A percentile compares a stretch with the other conserved stretches of the same genome.
Evolutionary conservation across 2,329 filamentous ascomycete species (phyloP).

Genomic region (Fusarium tricinctum): DNA sequence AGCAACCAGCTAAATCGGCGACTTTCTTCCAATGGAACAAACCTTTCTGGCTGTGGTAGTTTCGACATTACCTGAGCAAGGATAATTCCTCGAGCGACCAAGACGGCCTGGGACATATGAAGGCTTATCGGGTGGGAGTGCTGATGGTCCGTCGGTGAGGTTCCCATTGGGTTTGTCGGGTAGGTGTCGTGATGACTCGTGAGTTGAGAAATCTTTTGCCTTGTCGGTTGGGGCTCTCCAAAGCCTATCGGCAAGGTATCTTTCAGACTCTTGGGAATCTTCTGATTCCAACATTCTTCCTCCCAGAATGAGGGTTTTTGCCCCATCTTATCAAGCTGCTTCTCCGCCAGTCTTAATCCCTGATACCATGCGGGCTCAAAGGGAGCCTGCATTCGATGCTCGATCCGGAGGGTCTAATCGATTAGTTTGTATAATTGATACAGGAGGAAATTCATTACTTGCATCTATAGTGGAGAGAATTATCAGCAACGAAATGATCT

Average conservation of each 20-base stretch:
- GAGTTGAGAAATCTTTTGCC: neutral
- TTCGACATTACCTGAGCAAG: slow-evolving; percentile 9
- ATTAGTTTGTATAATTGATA: slow-evolving; percentile 2
- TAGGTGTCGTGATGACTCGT: neutral
- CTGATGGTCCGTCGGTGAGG: neutral
- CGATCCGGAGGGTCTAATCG: slow-evolving; percentile 12
- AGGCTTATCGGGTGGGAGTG: slow-evolving; percentile 7
- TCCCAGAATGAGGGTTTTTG: slow-evolving; percentile 5
- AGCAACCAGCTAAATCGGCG: slow-evolving; percentile 12
- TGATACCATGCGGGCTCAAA: slow-evolving; percentile 10
- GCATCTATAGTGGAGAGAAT: slow-evolving; percentile 12
- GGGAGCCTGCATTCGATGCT: slow-evolving; percentile 1
- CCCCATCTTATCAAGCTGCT: slow-evolving; percentile 5
- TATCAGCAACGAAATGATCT: slow-evolving; percentile 8
- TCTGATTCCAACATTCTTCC: slow-evolving; percentile 10
- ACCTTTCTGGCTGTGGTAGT: slow-evolving; percentile 9
- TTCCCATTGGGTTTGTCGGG: neutral
- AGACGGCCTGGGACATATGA: slow-evolving; percentile 8
- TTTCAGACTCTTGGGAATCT: slow-evolving; percentile 6
- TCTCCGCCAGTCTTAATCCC: slow-evolving; percentile 11
- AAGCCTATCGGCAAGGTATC: slow-evolving; percentile 5
- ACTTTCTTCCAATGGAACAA: slow-evolving; percentile 9
- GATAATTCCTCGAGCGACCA: slow-evolving; percentile 7
- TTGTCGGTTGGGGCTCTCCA: neutral
- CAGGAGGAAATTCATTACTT: neutral